Conservation (phyloP, 805 yeast species). For the Candida patagonica region DNA sequence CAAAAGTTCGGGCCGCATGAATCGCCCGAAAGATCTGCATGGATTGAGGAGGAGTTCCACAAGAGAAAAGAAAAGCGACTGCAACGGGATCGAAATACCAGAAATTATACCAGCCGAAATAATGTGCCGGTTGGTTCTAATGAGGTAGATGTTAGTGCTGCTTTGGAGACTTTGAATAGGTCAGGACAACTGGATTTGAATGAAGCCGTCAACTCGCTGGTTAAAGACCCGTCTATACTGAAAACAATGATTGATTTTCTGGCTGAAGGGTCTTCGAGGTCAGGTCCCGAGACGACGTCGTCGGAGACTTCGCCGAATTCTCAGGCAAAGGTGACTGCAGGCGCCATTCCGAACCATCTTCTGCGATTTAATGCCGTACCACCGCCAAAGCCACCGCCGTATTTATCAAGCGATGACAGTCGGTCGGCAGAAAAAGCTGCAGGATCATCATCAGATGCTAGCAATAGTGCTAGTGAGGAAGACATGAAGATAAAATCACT, state of each 20-base stretch:
- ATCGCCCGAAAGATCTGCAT: constrained; percentile 43
- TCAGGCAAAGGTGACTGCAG: not conserved
- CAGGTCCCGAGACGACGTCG: not conserved
- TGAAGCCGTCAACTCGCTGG: constrained; percentile 20
- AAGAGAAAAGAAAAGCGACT: constrained; percentile 54
- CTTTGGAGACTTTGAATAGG: constrained; percentile 19
- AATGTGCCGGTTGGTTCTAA: not conserved
- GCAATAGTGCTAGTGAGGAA: constrained; percentile 2
- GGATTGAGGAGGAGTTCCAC: constrained; percentile 71
- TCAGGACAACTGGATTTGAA: constrained; percentile 16
- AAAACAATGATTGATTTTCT: constrained; percentile 15
- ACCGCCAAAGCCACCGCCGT: constrained; percentile 14
- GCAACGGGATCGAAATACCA: constrained; percentile 26
- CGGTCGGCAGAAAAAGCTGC: not conserved
- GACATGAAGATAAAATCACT: constrained; percentile 18
- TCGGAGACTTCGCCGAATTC: not conserved
- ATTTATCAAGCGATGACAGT: not conserved
- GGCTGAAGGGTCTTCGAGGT: constrained; percentile 8
- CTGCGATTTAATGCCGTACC: constrained; percentile 1
- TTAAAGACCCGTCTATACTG: constrained; percentile 21
- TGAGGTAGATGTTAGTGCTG: constrained; percentile 9
- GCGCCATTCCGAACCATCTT: not conserved
- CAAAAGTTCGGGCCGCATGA: constrained; percentile 54
- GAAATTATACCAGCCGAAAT: not conserved
- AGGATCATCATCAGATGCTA: not conserved